phyloP scores from a whole-genome alignment of 305 asterid species.

The Euphrasia arctica region DNA sequence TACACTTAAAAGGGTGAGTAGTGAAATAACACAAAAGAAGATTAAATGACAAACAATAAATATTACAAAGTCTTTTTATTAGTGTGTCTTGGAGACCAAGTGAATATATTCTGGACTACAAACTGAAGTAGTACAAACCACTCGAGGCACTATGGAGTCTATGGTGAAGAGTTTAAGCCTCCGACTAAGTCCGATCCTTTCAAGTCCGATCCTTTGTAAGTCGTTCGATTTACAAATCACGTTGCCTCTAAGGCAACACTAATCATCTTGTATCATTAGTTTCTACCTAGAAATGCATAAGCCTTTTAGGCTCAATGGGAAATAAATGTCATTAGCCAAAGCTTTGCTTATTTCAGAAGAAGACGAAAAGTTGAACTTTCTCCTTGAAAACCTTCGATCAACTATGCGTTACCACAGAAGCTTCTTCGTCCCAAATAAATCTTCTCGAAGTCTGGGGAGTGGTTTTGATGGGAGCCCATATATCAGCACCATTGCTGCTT shows the following conservation, averaged over 20 bases:
- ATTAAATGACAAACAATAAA: too few relatives aligned
- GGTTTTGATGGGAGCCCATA: conserved; percentile 87
- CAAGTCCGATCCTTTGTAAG: not conserved
- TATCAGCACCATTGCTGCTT: conserved; percentile 86
- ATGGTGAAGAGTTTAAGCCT: not conserved
- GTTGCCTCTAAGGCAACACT: conserved; percentile 1
- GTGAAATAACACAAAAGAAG: too few relatives aligned
- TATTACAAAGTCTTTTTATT: too few relatives aligned
- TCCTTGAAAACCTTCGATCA: conserved; percentile 8
- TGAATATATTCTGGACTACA: too few relatives aligned
- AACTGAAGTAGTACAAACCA: too few relatives aligned
- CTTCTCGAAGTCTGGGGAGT: conserved; percentile 29
- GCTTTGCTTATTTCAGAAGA: not conserved
- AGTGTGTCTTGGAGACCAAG: too few relatives aligned
- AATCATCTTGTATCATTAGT: conserved; percentile 1
- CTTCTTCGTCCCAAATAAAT: conserved; percentile 23
- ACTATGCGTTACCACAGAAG: conserved; percentile 27
- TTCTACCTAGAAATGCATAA: not conserved
- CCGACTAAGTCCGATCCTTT: too few relatives aligned
- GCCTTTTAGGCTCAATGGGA: not conserved
- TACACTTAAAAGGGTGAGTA: too few relatives aligned
- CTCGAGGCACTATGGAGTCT: not conserved
- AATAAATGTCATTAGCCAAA: conserved; percentile 4
- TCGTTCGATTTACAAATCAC: not conserved
- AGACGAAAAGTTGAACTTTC: not conserved